phyloP scores from a whole-genome alignment of 768 basidiomycete genomes.

The Clitopilus hobsonii region DNA sequence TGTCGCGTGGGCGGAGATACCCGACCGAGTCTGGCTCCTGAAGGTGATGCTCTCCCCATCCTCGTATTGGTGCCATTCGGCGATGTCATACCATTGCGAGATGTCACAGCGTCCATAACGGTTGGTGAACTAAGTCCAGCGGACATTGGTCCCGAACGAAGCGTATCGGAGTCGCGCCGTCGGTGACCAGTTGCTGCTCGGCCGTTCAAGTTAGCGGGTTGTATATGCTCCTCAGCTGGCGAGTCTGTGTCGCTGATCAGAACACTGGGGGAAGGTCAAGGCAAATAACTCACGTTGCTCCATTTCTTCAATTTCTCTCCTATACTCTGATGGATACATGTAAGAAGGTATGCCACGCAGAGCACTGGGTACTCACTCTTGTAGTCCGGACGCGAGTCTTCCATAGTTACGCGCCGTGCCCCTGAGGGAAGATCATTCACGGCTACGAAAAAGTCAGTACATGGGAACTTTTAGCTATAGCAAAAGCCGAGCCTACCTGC shows the following conservation, averaged over 20 bases:
- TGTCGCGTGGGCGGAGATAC: slow-evolving; percentile 12
- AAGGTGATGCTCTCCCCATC: slow-evolving; percentile 12
- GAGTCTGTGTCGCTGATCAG: not conserved
- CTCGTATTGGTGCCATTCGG: slow-evolving; percentile 5
- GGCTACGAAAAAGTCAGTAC: not conserved
- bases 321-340: not conserved
- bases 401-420: not conserved
- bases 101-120: slow-evolving; percentile 31
- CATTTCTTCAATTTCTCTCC: not conserved
- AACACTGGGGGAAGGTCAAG: not conserved
- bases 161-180: slow-evolving; percentile 74
- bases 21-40: slow-evolving; percentile 11
- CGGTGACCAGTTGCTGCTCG: slow-evolving; percentile 46
- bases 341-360: not conserved
- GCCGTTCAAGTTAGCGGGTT: not conserved
- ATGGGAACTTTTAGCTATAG: not conserved
- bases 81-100: slow-evolving; percentile 8
- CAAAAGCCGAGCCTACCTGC: not conserved
- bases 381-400: not conserved
- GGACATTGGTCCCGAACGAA: slow-evolving; percentile 44
- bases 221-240: not conserved
- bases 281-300: not conserved
- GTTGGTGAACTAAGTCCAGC: slow-evolving; percentile 48
- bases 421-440: not conserved
- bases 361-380: not conserved